These are phyloP conservation scores for Fusarium multiceps DNA, from an alignment of 2,329 filamentous ascomycete genomes.

Conservation along the genomic window DNA sequence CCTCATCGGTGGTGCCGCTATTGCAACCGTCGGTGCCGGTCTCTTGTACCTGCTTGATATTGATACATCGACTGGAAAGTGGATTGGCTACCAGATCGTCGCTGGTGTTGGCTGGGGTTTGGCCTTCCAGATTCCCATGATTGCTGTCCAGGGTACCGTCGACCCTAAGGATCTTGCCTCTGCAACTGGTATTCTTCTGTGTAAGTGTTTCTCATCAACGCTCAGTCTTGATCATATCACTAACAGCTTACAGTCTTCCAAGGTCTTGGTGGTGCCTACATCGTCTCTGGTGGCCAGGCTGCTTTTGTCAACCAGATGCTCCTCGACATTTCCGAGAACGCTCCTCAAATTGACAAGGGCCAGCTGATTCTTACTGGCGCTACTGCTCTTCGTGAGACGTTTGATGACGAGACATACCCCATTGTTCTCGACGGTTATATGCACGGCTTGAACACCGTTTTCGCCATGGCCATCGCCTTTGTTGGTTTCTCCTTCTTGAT, in stretches of 20 bases:
- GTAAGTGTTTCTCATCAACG: slow-evolving; percentile 42
- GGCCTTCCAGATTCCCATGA: slow-evolving; percentile 62
- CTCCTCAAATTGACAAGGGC: slow-evolving; percentile 52
- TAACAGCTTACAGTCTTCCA: slow-evolving; percentile 55
- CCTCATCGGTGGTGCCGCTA: slow-evolving; percentile 57
- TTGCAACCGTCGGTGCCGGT: slow-evolving; percentile 58
- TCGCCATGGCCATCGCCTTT: slow-evolving; percentile 66
- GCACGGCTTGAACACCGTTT: slow-evolving; percentile 70
- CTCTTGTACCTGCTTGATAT: slow-evolving; percentile 57
- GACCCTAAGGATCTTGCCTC: slow-evolving; percentile 57
- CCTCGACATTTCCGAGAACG: slow-evolving; percentile 47
- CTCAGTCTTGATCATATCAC: background rate
- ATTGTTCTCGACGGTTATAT: slow-evolving; percentile 72
- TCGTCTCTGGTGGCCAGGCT: slow-evolving; percentile 61
- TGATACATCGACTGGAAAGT: slow-evolving; percentile 54
- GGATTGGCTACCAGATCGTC: slow-evolving; percentile 66
- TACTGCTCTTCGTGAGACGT: slow-evolving; percentile 66
- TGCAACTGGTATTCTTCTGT: slow-evolving; percentile 60
- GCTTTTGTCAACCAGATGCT: slow-evolving; percentile 60
- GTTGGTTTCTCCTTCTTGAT: slow-evolving; percentile 55
- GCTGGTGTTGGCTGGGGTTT: slow-evolving; percentile 60
- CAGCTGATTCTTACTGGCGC: slow-evolving; percentile 58
- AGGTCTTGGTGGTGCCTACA: slow-evolving; percentile 62
- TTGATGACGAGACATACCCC: slow-evolving; percentile 60
- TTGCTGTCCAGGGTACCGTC: slow-evolving; percentile 58